Percentiles rank a stretch among this genome's conserved stretches.
These are phyloP conservation scores for Taphrina flavorubra DNA, from an alignment of 1,139 yeast genomes.

Conservation along the genomic window DNA sequence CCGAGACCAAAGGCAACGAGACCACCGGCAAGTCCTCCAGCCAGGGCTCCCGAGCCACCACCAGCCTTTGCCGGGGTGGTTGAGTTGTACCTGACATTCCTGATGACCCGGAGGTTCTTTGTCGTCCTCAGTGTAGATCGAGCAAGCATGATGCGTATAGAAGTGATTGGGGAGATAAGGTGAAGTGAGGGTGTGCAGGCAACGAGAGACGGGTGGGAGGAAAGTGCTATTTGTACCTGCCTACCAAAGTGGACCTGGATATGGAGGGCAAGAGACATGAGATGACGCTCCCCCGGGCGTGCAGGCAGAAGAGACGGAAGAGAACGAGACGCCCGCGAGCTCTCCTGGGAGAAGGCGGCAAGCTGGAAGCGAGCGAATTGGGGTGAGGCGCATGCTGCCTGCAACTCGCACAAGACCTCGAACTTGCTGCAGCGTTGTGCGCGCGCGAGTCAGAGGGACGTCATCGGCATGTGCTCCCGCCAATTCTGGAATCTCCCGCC, in stretches of 20 bases:
- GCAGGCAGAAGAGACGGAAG: neutral
- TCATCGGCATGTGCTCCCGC: conserved; percentile 2
- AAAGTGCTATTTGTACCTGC: neutral
- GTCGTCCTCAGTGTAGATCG: conserved; percentile 33
- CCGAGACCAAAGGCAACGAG: conserved; percentile 36
- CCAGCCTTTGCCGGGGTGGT: conserved; percentile 34
- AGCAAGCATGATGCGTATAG: conserved; percentile 14
- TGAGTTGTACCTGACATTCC: conserved; percentile 27
- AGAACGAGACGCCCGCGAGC: no score
- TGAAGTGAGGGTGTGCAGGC: neutral
- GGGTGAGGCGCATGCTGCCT: no score
- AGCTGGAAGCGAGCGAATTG: no score
- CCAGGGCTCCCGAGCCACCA: conserved; percentile 33
- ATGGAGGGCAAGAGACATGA: neutral
- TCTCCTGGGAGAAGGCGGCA: no score
- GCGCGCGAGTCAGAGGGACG: neutral
- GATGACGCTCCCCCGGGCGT: neutral
- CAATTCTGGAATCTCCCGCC: neutral
- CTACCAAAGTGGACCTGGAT: no score
- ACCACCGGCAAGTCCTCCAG: conserved; percentile 42
- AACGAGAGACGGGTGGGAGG: neutral
- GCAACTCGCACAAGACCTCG: no score
- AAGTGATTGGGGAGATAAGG: neutral
- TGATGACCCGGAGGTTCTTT: conserved; percentile 38
- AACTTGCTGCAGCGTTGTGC: neutral